phyloP scores from a whole-genome alignment of 108 stramenopile genomes.

The Aureococcus anophagefferens region DNA sequence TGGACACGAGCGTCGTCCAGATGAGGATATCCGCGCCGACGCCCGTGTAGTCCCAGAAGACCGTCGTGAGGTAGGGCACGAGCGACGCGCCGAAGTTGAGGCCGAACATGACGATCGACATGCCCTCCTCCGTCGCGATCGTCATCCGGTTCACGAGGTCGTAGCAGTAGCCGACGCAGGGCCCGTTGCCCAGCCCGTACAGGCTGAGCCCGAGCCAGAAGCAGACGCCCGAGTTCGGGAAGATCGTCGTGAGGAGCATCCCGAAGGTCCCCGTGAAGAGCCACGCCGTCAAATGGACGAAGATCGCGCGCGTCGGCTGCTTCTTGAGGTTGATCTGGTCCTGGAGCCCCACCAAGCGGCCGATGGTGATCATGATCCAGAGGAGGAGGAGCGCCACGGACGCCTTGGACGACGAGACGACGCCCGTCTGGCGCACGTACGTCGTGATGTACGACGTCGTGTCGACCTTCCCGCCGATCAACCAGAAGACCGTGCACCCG shows the following conservation, averaged over 20 bases:
- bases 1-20: not conserved
- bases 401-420: slow-evolving; percentile 18
- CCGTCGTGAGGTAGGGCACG: slow-evolving; percentile 28
- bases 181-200: slow-evolving; percentile 33
- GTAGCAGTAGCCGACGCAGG: slow-evolving; percentile 36
- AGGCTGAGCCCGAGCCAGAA: slow-evolving; percentile 27
- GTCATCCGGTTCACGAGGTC: slow-evolving; percentile 38
- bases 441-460: slow-evolving; percentile 25
- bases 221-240: slow-evolving; percentile 5
- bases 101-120: slow-evolving; percentile 41
- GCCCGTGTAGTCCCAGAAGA: slow-evolving; percentile 25
- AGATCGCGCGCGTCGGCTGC: slow-evolving; percentile 5
- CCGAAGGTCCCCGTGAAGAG: slow-evolving; percentile 15
- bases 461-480: slow-evolving; percentile 38
- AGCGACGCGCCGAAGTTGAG: slow-evolving; percentile 37
- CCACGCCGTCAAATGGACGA: slow-evolving; percentile 21
- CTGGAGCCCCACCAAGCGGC: slow-evolving; percentile 27
- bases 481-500: slow-evolving; percentile 33
- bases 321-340: slow-evolving; percentile 31
- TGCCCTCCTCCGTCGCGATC: slow-evolving; percentile 28
- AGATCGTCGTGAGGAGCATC: slow-evolving; percentile 7
- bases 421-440: slow-evolving; percentile 29
- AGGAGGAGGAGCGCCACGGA: slow-evolving; percentile 24
- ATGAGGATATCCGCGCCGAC: slow-evolving; percentile 15
- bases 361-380: slow-evolving; percentile 31